A percentile compares a stretch with the other conserved stretches of the same genome.
Evolutionary conservation across 2,329 filamentous ascomycete genomes (phyloP).

Genomic region (Leptographium wingfieldii): DNA sequence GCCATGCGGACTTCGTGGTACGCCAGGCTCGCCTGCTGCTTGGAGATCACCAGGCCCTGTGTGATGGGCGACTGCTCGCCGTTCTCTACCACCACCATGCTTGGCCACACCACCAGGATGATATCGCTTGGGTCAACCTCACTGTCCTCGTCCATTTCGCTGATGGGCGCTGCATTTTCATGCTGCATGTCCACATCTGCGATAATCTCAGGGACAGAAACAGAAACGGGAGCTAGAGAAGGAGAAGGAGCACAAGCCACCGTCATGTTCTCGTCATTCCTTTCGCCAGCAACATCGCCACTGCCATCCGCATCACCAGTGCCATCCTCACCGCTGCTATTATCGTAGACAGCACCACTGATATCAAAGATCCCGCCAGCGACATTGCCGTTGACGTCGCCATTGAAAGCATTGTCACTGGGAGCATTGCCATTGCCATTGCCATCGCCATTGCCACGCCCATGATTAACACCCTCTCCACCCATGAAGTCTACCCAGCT

Average conservation of each 20-base stretch:
- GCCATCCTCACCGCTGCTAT: no score
- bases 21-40: conserved; percentile 17
- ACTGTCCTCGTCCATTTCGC: neutral
- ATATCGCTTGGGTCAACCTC: neutral
- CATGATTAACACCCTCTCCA: neutral
- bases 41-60: conserved; percentile 22
- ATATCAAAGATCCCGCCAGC: no score
- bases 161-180: no score
- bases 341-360: no score
- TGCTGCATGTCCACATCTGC: no score
- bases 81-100: conserved; percentile 15
- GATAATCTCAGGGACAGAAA: no score
- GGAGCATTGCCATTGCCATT: neutral
- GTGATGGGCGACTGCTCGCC: conserved; percentile 22
- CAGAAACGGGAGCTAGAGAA: no score
- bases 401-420: no score
- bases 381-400: neutral
- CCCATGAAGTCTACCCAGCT: neutral
- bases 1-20: conserved; percentile 6
- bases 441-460: neutral
- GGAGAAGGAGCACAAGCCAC: no score
- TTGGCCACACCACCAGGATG: no score
- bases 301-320: neutral
- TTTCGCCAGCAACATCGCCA: neutral
- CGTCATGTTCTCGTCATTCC: neutral